A percentile compares a stretch with the other conserved stretches of the same genome.
Evolutionary conservation across 164 flowering plant species (phyloP).

Genomic region (Nymphaea colorata): DNA sequence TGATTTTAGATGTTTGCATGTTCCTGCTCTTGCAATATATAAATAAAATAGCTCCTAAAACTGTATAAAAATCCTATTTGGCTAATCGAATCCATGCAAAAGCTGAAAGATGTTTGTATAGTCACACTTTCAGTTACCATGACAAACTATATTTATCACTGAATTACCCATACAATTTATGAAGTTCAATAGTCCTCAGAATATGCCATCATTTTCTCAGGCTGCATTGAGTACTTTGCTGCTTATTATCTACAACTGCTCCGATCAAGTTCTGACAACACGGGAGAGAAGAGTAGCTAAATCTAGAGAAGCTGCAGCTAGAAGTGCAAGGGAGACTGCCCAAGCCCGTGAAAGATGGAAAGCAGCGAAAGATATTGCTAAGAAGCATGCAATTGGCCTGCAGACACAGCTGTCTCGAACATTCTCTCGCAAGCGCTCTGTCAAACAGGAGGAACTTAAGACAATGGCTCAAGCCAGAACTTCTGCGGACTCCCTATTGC

Average conservation of each 20-base stretch:
- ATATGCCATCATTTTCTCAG: conserved; percentile 15
- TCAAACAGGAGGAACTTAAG: conserved; percentile 18
- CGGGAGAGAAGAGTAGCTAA: conserved; percentile 71
- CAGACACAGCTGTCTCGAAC: conserved; percentile 69
- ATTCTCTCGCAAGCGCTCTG: conserved; percentile 62
- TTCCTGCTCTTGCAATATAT: too few species aligned
- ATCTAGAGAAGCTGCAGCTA: conserved; percentile 86
- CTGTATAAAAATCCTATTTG: too few species aligned
- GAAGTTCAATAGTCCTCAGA: neutral
- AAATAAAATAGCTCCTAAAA: too few species aligned
- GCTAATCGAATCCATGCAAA: too few species aligned
- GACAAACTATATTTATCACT: too few species aligned
- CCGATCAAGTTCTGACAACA: conserved; percentile 85
- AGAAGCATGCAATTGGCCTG: conserved; percentile 58
- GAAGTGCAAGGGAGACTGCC: conserved; percentile 81
- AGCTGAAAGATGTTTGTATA: too few species aligned
- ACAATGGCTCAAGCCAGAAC: conserved; percentile 18
- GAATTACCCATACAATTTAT: too few species aligned
- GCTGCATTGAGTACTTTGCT: conserved; percentile 57
- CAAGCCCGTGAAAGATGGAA: conserved; percentile 94
- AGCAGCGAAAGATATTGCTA: conserved; percentile 71
- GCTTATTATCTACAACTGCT: conserved; percentile 75
- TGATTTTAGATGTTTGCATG: too few species aligned
- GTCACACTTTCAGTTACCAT: too few species aligned
- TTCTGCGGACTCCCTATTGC: conserved; percentile 38